Conservation (phyloP, 2,329 filamentous ascomycete genomes). For the Periconia sp. region DNA sequence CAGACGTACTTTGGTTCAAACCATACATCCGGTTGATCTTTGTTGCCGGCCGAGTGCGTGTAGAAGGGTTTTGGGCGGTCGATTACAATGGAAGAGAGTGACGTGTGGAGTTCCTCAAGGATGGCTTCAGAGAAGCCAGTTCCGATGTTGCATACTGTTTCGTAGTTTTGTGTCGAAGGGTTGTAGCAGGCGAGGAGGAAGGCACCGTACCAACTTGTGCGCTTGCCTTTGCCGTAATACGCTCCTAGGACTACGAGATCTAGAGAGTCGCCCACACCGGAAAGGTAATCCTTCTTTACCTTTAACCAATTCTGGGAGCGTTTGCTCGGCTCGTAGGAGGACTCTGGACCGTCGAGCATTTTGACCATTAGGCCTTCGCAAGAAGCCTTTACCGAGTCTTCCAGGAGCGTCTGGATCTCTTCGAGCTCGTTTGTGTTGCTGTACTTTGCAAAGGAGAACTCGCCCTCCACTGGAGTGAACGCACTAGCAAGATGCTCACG, state of each 20-base stretch:
- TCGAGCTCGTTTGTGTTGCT: constrained; percentile 90
- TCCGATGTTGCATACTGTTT: constrained; percentile 97
- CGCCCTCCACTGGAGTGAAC: constrained; percentile 81
- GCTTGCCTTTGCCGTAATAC: constrained; percentile 93
- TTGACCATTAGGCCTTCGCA: constrained; percentile 99
- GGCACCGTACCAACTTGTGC: constrained; percentile 92
- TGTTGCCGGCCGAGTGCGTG: constrained; percentile 78
- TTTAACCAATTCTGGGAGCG: constrained; percentile 98
- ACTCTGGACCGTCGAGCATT: constrained; percentile 93
- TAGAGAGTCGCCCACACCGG: constrained; percentile 91
- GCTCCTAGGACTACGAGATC: constrained; percentile 95
- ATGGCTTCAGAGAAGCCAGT: constrained; percentile 96
- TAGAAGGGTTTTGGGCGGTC: constrained; percentile 95
- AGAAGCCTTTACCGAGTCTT: constrained; percentile 93
- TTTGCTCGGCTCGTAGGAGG: constrained; percentile 94
- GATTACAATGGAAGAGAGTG: constrained; percentile 79
- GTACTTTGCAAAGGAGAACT: constrained; percentile 87
- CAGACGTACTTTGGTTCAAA: constrained; percentile 94
- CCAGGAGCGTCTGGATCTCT: constrained; percentile 88
- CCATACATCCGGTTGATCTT: constrained; percentile 98
- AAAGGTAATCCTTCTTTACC: constrained; percentile 97
- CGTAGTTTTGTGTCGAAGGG: constrained; percentile 77
- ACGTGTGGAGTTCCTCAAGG: constrained; percentile 82
- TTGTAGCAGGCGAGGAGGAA: constrained; percentile 97
- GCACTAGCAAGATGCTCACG: constrained; percentile 75